Evolutionary conservation across 2,329 filamentous ascomycete species (phyloP).

Genomic region (Alternaria sp.): DNA sequence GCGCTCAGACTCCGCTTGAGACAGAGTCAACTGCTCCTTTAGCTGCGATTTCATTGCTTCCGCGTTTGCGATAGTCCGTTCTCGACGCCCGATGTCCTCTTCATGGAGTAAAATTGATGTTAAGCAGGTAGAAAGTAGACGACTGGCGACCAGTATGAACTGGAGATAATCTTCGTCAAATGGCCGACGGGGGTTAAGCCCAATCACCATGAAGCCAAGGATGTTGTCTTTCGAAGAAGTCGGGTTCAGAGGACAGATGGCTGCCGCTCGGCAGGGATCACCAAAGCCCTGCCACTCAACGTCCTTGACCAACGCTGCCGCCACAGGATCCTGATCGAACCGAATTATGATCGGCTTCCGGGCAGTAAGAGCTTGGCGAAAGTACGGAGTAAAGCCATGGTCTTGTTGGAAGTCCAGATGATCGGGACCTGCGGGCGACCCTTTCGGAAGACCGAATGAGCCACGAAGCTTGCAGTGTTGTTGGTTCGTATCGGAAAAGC

Average conservation of each 20-base stretch:
- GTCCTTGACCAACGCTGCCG: constrained; percentile 29
- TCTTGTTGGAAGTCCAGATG: constrained; percentile 28
- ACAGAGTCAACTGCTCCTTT: constrained; percentile 38
- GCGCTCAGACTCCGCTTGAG: constrained; percentile 40
- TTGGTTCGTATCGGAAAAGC: constrained; percentile 10
- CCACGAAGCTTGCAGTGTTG: constrained; percentile 31
- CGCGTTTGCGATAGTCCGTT: constrained; percentile 43
- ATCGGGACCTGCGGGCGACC: constrained; percentile 29
- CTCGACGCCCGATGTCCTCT: constrained; percentile 45
- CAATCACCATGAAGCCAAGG: constrained; percentile 50
- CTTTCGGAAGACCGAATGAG: constrained; percentile 25
- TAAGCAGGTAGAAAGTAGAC: constrained; percentile 48
- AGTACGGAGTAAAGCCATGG: constrained; percentile 30
- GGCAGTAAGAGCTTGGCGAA: constrained; percentile 36
- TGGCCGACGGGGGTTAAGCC: constrained; percentile 48
- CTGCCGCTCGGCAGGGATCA: constrained; percentile 40
- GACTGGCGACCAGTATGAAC: constrained; percentile 44
- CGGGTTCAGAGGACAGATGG: constrained; percentile 47
- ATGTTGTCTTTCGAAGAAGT: constrained; percentile 41
- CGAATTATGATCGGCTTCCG: constrained; percentile 37
- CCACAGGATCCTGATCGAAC: constrained; percentile 37
- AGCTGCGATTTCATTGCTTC: constrained; percentile 46
- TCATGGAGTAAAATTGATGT: constrained; percentile 50
- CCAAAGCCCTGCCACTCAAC: constrained; percentile 45
- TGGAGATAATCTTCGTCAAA: constrained; percentile 50